A percentile compares a stretch with the other conserved stretches of the same genome.
These are phyloP conservation scores for Trichophyton schoenleinii DNA, from an alignment of 2,329 filamentous ascomycete genomes.

Conservation along the genomic window DNA sequence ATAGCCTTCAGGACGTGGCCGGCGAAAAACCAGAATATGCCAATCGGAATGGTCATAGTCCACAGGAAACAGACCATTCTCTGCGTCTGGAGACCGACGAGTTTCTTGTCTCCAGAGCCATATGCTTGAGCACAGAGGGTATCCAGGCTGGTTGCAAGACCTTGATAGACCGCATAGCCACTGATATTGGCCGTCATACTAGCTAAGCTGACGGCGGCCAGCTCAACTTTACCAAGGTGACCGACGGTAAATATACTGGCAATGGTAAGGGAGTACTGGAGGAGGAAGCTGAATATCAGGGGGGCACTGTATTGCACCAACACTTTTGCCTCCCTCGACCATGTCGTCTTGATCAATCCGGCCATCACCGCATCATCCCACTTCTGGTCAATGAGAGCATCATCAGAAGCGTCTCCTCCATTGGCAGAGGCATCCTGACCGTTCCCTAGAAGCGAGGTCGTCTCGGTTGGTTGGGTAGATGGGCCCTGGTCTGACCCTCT, in stretches of 20 bases:
- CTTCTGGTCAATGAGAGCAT: constrained; percentile 52
- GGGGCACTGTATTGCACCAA: constrained; percentile 59
- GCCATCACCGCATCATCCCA: constrained; percentile 77
- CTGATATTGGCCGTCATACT: constrained; percentile 73
- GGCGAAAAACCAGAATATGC: constrained; percentile 56
- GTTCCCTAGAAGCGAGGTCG: constrained; percentile 36
- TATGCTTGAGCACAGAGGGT: constrained; percentile 91
- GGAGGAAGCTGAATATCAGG: constrained; percentile 58
- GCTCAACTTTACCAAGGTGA: constrained; percentile 56
- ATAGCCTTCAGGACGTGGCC: constrained; percentile 53
- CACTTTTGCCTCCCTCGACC: constrained; percentile 78
- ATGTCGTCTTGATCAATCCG: constrained; percentile 76
- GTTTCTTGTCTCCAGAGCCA: constrained; percentile 74
- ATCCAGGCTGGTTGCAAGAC: constrained; percentile 80
- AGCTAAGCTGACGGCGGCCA: constrained; percentile 55
- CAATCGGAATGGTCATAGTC: constrained; percentile 58
- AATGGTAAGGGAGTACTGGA: constrained; percentile 77
- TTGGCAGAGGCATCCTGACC: background rate
- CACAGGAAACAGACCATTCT: constrained; percentile 70
- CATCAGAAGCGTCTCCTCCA: constrained; percentile 30
- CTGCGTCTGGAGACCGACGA: constrained; percentile 75
- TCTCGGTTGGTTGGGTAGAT: constrained; percentile 29
- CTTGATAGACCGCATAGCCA: constrained; percentile 64
- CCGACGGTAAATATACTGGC: constrained; percentile 69
- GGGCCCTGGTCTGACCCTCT: constrained; percentile 2